Percentiles rank a stretch among this genome's conserved stretches.
These are phyloP conservation scores for Melampsora americana DNA, from an alignment of 1,284 basidiomycete genomes.

Conservation along the genomic window DNA sequence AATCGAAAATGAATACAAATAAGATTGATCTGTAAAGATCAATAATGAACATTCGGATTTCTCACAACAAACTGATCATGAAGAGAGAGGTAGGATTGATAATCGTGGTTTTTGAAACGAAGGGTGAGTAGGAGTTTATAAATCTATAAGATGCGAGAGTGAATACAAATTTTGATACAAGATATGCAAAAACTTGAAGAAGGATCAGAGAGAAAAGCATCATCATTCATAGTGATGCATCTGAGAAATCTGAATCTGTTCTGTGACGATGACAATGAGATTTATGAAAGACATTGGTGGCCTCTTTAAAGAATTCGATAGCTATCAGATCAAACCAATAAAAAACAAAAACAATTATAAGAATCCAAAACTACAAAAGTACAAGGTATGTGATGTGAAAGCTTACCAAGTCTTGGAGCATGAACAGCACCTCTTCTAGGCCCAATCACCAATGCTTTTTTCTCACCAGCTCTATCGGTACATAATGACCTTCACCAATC, in stretches of 20 bases:
- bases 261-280: not conserved
- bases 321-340: not conserved
- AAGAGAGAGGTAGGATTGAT: too few species aligned
- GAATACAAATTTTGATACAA: too few species aligned
- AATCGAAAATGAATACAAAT: too few species aligned
- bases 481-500: constrained; percentile 42
- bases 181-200: not conserved
- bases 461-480: constrained; percentile 26
- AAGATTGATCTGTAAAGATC: too few species aligned
- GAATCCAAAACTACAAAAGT: not conserved
- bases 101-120: too few species aligned
- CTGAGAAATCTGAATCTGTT: constrained; percentile 3
- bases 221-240: constrained; percentile 9
- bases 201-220: not conserved
- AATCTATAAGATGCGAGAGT: too few species aligned
- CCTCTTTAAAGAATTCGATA: constrained; percentile 15
- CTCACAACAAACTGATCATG: too few species aligned
- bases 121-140: too few species aligned
- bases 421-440: constrained; percentile 36
- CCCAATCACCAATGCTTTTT: constrained; percentile 32
- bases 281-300: not conserved
- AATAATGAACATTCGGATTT: too few species aligned
- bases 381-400: not conserved
- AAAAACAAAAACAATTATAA: not conserved
- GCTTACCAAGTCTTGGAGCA: constrained; percentile 27